These are phyloP conservation scores for Diaporthe sp. DNA, from an alignment of 2,329 filamentous ascomycete species.

Conservation along the genomic window DNA sequence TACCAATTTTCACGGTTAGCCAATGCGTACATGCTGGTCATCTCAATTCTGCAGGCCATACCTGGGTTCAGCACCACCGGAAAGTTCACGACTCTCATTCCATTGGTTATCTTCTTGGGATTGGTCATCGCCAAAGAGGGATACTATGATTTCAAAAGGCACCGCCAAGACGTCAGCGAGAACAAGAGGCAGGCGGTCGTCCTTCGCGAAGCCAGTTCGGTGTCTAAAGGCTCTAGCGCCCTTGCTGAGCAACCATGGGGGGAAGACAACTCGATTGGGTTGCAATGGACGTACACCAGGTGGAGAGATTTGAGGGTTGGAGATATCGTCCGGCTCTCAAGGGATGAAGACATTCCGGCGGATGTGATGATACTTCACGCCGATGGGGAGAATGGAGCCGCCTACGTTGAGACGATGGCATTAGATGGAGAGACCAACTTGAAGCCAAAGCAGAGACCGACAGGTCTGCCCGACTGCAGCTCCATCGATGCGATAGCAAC, in stretches of 20 bases:
- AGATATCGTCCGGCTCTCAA: constrained; percentile 63
- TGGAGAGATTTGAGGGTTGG: constrained; percentile 66
- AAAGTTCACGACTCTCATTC: constrained; percentile 80
- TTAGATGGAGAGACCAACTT: constrained; percentile 87
- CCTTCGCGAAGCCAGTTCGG: constrained; percentile 66
- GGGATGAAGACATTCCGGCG: constrained; percentile 86
- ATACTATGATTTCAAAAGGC: constrained; percentile 85
- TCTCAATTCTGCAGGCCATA: constrained; percentile 87
- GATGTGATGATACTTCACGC: constrained; percentile 86
- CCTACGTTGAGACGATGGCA: constrained; percentile 89
- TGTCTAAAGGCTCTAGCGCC: constrained; percentile 63
- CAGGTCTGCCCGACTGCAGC: constrained; percentile 70
- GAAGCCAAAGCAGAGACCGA: constrained; percentile 80
- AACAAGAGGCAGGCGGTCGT: constrained; percentile 71
- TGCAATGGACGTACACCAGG: constrained; percentile 64
- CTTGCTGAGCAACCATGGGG: constrained; percentile 48
- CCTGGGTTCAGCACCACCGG: constrained; percentile 83
- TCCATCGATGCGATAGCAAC: constrained; percentile 67
- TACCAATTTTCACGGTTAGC: constrained; percentile 89
- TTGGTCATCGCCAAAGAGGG: constrained; percentile 89
- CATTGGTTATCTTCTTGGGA: constrained; percentile 80
- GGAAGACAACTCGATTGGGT: constrained; percentile 42
- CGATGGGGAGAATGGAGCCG: constrained; percentile 81
- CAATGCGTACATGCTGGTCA: constrained; percentile 89
- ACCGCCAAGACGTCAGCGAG: constrained; percentile 85